Base-by-base conservation (phyloP, 2,329 filamentous ascomycete genomes). In the Hymenoscyphus linearis region DNA sequence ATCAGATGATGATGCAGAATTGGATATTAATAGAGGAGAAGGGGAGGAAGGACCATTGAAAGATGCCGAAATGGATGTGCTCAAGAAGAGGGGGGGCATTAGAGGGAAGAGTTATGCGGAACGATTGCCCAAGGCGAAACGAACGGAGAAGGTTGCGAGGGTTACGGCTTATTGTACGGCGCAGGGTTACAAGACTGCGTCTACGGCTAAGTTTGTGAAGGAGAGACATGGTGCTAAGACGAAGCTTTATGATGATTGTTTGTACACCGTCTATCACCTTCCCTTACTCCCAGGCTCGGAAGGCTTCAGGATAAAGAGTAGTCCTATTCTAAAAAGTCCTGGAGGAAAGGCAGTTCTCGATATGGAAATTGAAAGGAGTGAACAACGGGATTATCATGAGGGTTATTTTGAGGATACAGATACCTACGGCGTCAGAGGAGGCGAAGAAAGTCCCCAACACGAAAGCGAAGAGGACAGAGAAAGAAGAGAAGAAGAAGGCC, bases 91-190 rank as follows among this genome's bases (percentile, higher is more conserved):
- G 61, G 89, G 82, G 68, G 85, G 79, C 60, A 84, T 80, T 61
- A 81, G 76, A 56, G 84, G 92, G 59, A 98, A 96, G 79, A 96
- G 90, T 72, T 96, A 96, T 75, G 95, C 95, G 5, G 95, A 99
- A 76, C 84, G 95, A 55, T 76, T 98, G 63, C 91, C 95, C 52
- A 99, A 99, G 76, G 83, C 89, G 25, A 86, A 93, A 72, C 82
- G 95, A 60, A 88, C 90, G 13, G 91, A 96, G 69, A 95, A 95
- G 76, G 79, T 99, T 62, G 88, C 93, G 35, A 84, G 95, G 63
- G 85, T 98, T 59, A 99, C 95, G 61, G 95, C 95, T 12, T 99
- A 98, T 75, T 98, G 93, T 75, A 98, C 92, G 0, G 93, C 95
- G 0, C 91, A 97, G 74, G 90, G 89, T 7, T 98, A 93, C 77